Evolutionary conservation across 805 yeast genomes (phyloP), one percentile per base, ranked within the genome.

Genomic region (Clavispora fructus): DNA sequence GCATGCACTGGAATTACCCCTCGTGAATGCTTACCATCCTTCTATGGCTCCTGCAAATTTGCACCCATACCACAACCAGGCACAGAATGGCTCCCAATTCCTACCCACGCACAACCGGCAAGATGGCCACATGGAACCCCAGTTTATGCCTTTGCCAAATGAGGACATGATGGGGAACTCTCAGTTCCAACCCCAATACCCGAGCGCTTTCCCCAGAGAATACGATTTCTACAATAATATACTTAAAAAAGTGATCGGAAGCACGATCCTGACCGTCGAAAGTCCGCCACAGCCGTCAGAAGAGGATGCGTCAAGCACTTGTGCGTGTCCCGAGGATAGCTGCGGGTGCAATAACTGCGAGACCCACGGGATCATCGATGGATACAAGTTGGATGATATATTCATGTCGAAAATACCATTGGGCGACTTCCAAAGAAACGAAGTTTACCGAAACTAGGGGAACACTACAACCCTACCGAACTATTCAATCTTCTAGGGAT

Each of bases 321-420:
- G 59, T 38, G 27, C 53, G 4, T 55, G 59, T 28, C 41, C 56
- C 4, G 57, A 43, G 16, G 48, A 52, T 28, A 43, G 51, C 7
- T 55, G 59, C 37, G 47, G 48, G 43, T 72, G 77, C 52, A 46
- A 64, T 10, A 72, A 71, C 49, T 72, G 77, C 53, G 76, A 71
- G 50, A 63, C 68, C 1, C 77, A 72, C 50, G 74, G 75, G 1
- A 71, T 68, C n/a, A 68, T 72, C 32, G 63, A 72, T 45, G 77
- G 77, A 2, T 53, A 62, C 45, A 66, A 63, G 47, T 53, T 72
- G 30, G 77, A 72, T 45, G 75, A 72, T 23, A 51, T 65, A 27
- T 69, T 68, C 49, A 47, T 44, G 38, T 11, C 35, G 8, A 31
- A 31, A n/a, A 14, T 32, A 6, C 43, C 38, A 12, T n/a, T 31